Conservation (phyloP, 306 rosid genomes). For the Datisca glomerata region DNA sequence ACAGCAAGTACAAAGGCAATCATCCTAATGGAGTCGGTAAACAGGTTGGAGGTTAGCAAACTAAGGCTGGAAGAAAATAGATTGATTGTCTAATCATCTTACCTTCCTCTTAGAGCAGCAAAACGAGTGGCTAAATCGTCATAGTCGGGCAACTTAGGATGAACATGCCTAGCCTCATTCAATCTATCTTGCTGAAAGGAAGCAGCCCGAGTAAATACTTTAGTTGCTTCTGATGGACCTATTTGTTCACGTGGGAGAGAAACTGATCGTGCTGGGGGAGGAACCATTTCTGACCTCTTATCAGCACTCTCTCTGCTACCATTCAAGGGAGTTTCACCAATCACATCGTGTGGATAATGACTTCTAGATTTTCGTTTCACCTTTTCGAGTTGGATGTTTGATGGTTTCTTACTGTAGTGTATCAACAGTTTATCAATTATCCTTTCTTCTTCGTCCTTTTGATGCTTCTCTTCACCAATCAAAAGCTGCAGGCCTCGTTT, state of each 20-base stretch:
- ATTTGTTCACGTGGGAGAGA: slow-evolving; percentile 62
- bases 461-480: slow-evolving; percentile 55
- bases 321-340: slow-evolving; percentile 21
- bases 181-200: slow-evolving; percentile 66
- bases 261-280: slow-evolving; percentile 42
- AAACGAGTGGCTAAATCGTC: slow-evolving; percentile 77
- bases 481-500: slow-evolving; percentile 63
- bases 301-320: slow-evolving; percentile 28
- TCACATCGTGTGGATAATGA: slow-evolving; percentile 38
- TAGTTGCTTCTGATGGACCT: slow-evolving; percentile 35
- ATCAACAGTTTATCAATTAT: slow-evolving; percentile 72
- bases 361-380: slow-evolving; percentile 48
- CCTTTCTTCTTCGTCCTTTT: slow-evolving; percentile 69
- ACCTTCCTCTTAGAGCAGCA: slow-evolving; percentile 74
- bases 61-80: too few relatives aligned
- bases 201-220: slow-evolving; percentile 63
- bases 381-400: slow-evolving; percentile 38
- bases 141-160: slow-evolving; percentile 88
- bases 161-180: slow-evolving; percentile 62
- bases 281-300: slow-evolving; percentile 20
- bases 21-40: too few relatives aligned
- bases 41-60: slow-evolving; percentile 78
- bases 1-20: too few relatives aligned
- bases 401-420: slow-evolving; percentile 73
- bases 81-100: slow-evolving; percentile 9